Base-by-base conservation (phyloP, 1,284 basidiomycete species). In the Leccinum subrobustum region DNA sequence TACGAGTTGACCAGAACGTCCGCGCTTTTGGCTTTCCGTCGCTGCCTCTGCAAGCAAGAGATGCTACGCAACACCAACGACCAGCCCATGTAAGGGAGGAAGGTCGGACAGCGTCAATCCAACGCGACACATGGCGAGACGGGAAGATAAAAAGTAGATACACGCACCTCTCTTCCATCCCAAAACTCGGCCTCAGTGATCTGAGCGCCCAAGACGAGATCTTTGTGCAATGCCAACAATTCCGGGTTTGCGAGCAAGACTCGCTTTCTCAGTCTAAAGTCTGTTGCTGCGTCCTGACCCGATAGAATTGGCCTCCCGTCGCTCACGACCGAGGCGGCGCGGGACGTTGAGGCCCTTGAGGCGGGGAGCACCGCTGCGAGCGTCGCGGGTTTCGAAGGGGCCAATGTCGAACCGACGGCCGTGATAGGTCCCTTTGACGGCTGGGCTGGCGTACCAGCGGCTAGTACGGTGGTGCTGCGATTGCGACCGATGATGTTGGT, bases 181-280 rank as follows among this genome's bases (percentile, higher is more conserved):
- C 95, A 98, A 71, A 98, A 98, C 69, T 98, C 95, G 0, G 86
- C 83, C 75, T 98, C 95, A 2, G 89, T 89, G 31, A 97, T 92
- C 66, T 94, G 90, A 27, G 88, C 88, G 8, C 81, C 82, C 71
- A 94, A 85, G 39, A 97, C 95, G 60, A 98, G 83, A 60, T 95
- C 92, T 39, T 86, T 84, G 73, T 97, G 94, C 54, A 98, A 78
- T 16, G 83, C 74, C 29, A 88, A 87, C 56, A 97, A 80, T 57
- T 92, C 89, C 1, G 91, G 82, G 64, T 89, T 87, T 69, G 84
- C 84, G 65, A 92, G 72, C 39, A 97, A 81, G 2, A 98, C 91
- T 61, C 86, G 85, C 76, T 92, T 92, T 61, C 93, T 83, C 37
- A 94, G 76, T 55, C 83, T 81, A 69, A 89, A 90, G 64, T 91